A percentile compares a stretch with the other conserved stretches of the same genome.
Evolutionary conservation across 192 early-diverging fungal species (phyloP).

Genomic region (Backusella australiensis): DNA sequence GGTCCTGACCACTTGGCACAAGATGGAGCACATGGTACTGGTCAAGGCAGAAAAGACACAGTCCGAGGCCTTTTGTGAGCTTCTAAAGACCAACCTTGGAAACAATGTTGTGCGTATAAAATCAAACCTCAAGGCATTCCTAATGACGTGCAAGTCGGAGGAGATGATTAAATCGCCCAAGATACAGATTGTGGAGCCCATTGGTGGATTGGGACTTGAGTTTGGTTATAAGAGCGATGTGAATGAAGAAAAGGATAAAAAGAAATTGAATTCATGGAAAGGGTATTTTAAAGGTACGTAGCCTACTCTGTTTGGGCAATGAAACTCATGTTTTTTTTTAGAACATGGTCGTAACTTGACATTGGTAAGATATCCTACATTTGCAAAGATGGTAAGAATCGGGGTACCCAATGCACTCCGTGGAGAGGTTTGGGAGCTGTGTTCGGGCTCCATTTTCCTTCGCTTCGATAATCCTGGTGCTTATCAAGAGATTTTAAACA

Average conservation of each 20-base stretch:
- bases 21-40: slow-evolving; percentile 81
- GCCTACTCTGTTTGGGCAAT: too few relatives aligned
- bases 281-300: slow-evolving; percentile 63
- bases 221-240: slow-evolving; percentile 73
- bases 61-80: slow-evolving; percentile 80
- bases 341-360: slow-evolving; percentile 87
- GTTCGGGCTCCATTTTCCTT: slow-evolving; percentile 76
- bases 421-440: slow-evolving; percentile 89
- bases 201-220: slow-evolving; percentile 65
- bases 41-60: slow-evolving; percentile 61
- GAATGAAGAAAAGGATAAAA: slow-evolving; percentile 67
- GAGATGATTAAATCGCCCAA: slow-evolving; percentile 50
- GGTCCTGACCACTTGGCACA: slow-evolving; percentile 87
- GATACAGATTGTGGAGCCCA: slow-evolving; percentile 1
- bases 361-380: slow-evolving; percentile 64
- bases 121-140: slow-evolving; percentile 64
- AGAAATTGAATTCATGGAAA: slow-evolving; percentile 72
- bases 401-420: slow-evolving; percentile 80
- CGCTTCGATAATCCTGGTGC: slow-evolving; percentile 74
- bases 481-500: slow-evolving; percentile 62
- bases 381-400: slow-evolving; percentile 75
- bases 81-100: slow-evolving; percentile 71
- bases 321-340: slow-evolving; percentile 1
- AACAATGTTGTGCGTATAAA: slow-evolving; percentile 76
- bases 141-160: slow-evolving; percentile 81